Evolutionary conservation across 805 yeast species (phyloP).

Genomic region (Yarrowia sp.): DNA sequence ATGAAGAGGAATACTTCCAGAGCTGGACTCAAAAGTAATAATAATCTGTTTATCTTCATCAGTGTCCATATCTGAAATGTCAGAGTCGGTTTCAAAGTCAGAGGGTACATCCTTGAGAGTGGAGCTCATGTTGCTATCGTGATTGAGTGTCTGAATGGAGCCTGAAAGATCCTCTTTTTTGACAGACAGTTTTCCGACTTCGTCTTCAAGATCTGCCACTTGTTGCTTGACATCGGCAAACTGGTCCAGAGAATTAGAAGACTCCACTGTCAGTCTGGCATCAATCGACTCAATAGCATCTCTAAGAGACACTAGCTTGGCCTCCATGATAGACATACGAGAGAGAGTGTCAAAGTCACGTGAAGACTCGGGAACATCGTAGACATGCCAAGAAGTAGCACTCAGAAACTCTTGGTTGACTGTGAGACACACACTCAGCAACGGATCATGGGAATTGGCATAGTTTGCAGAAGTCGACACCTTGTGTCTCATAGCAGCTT

Average conservation of each 20-base stretch:
- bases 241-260: neutral
- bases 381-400: conserved; percentile 1
- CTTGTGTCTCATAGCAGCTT: conserved; percentile 16
- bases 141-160: conserved; percentile 4
- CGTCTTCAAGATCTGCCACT: neutral
- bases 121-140: conserved; percentile 8
- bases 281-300: conserved; percentile 23
- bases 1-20: conserved; percentile 24
- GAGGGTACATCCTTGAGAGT: neutral
- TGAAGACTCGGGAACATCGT: conserved; percentile 28
- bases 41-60: neutral
- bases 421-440: conserved; percentile 5
- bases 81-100: conserved; percentile 3
- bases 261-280: neutral
- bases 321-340: conserved; percentile 26
- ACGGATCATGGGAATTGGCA: conserved; percentile 13
- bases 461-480: conserved; percentile 15
- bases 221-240: neutral
- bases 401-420: conserved; percentile 4
- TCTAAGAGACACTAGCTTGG: conserved; percentile 25
- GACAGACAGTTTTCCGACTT: neutral
- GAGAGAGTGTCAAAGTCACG: conserved; percentile 23
- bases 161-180: conserved; percentile 16
- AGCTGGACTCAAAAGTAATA: conserved; percentile 11
- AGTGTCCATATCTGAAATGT: neutral